Base-by-base conservation (phyloP, 768 basidiomycete genomes). In the Suillus ampliporus region DNA sequence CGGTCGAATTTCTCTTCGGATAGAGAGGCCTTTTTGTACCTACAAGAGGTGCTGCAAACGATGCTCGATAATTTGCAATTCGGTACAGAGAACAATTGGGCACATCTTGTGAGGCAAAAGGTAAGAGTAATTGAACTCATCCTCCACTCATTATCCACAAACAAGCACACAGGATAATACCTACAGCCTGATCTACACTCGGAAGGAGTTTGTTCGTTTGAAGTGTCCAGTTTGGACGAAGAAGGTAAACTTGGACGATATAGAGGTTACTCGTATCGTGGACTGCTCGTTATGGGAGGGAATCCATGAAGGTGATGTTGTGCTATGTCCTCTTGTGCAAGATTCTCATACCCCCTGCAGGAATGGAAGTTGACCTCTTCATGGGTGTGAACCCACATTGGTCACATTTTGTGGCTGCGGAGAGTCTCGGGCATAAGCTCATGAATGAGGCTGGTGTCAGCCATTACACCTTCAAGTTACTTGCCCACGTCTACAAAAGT, bases 81-180 rank as follows among this genome's bases (percentile, higher is more conserved):
- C 14, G 74, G 76, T 7, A 64, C 72, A 28, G 68, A 75, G 61
- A 64, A 72, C 11, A 77, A 76, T 51, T 76, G 73, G 73, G 76
- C 76, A 50, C 59, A 77, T 68, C 66, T 76, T 19, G 65, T 76
- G 17, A 75, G 72, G 21, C 60, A 67, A 46, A 77, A 74, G 54
- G 54, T 56, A 11, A 56, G 37, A 38, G 4, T 13, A 7, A 40
- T 11, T 6, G 26, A 40, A 19, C 19, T 56, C 17, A 13, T 40
- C 26, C 2, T 13, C 54, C 23, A 26, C 10, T 26, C 54, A 4
- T 40, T 19, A 40, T 56, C 40, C 40, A 56, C 23, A 40, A 11
- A 26, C 17, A 6, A 26, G n/a, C 19, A n/a, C 38, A 23, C 10
- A 56, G 63, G 67, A 72, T 46, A 60, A 60, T 15, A 65, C 41